Evolutionary conservation across 148 eudicot genomes (phyloP).

Genomic region (Selenicereus undatus): DNA sequence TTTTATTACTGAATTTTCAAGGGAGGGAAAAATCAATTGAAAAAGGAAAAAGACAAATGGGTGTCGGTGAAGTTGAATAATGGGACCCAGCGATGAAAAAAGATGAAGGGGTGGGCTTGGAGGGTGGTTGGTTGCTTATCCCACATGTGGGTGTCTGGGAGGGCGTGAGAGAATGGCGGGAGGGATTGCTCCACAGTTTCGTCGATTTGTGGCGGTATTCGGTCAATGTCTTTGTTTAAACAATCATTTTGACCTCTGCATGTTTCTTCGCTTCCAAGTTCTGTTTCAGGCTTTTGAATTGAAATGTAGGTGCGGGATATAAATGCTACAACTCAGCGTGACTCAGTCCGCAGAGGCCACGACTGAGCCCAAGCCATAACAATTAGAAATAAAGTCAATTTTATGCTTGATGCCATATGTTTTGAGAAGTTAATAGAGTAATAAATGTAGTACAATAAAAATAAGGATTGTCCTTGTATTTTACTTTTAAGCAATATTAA

Average conservation of each 20-base stretch:
- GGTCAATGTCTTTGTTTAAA: neutral
- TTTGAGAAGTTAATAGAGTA: too few species aligned
- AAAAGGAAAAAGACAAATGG: neutral
- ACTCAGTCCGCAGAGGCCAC: too few species aligned
- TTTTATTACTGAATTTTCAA: neutral
- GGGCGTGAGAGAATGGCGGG: neutral
- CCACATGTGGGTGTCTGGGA: constrained; percentile 3
- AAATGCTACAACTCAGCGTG: too few species aligned
- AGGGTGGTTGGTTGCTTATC: neutral
- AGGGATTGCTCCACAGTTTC: neutral
- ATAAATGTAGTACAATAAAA: too few species aligned
- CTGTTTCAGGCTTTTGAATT: neutral
- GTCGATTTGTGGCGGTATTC: neutral
- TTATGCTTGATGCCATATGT: too few species aligned
- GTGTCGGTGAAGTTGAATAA: neutral
- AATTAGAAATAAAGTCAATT: too few species aligned
- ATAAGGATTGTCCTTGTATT: too few species aligned
- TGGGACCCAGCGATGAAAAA: too few species aligned
- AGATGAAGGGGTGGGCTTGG: neutral
- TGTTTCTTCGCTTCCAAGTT: neutral
- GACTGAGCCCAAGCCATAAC: too few species aligned
- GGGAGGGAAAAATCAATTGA: neutral
- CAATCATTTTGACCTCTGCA: neutral
- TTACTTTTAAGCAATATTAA: too few species aligned
- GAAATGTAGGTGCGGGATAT: neutral